Percentiles rank a stretch among this genome's conserved stretches.
Conservation (phyloP, 345 rosid species). For the Leavenworthia alabamica region DNA sequence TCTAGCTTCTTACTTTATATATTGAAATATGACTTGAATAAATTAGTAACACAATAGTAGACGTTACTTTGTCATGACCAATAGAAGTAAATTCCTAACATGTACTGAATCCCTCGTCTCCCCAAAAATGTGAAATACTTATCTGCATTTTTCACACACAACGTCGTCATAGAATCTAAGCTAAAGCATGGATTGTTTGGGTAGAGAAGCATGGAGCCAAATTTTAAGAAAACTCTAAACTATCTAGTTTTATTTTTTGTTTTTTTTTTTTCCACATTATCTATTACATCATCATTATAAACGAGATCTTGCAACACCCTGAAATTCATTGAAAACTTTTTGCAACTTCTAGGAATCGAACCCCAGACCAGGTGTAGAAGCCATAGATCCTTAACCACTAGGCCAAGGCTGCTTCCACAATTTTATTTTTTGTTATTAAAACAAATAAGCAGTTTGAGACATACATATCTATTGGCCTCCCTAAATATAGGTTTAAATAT, state of each 20-base stretch:
- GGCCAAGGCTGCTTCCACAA: too few relatives aligned
- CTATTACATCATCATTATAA: too few relatives aligned
- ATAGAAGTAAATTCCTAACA: neutral
- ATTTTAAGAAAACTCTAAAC: neutral
- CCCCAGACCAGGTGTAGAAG: too few relatives aligned
- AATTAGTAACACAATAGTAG: neutral
- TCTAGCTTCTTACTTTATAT: neutral
- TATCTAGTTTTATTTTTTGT: too few relatives aligned
- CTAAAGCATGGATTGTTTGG: neutral
- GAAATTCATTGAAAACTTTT: too few relatives aligned
- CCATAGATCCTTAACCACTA: too few relatives aligned
- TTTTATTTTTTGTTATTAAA: neutral
- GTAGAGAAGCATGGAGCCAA: neutral
- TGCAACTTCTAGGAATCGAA: too few relatives aligned
- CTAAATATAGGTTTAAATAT: neutral
- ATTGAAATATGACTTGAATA: neutral
- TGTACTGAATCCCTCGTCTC: conserved; percentile 9
- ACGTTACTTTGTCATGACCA: conserved; percentile 9
- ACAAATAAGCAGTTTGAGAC: neutral
- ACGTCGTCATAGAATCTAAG: neutral
- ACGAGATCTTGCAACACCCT: too few relatives aligned
- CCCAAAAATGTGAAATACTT: conserved; percentile 10
- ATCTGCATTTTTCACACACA: conserved; percentile 12
- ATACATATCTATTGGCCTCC: neutral
- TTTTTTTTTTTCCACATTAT: too few relatives aligned